Conservation (phyloP, 2,329 filamentous ascomycete genomes). For the Coleophoma eucalyptorum region DNA sequence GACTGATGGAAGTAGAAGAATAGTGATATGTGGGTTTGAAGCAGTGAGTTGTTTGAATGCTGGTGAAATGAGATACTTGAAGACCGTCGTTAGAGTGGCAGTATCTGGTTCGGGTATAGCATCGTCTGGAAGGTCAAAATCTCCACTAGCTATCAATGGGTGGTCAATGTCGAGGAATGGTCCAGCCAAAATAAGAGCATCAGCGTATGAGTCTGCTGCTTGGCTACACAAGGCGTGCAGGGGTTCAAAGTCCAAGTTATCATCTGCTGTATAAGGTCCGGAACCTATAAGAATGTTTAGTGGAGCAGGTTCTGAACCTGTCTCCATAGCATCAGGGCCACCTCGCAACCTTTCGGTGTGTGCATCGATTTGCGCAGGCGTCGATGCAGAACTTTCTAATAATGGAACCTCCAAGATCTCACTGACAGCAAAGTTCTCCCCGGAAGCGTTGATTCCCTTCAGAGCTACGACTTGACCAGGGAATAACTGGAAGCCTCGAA, state of each 20-base stretch:
- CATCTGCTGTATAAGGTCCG: conserved; percentile 89
- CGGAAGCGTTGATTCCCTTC: conserved; percentile 81
- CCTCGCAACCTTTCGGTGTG: conserved; percentile 68
- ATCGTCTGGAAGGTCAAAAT: conserved; percentile 71
- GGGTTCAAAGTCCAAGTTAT: conserved; percentile 87
- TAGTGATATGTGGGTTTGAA: conserved; percentile 72
- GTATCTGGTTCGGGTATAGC: conserved; percentile 69
- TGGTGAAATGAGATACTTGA: conserved; percentile 74
- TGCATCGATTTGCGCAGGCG: conserved; percentile 58
- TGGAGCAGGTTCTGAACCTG: conserved; percentile 56
- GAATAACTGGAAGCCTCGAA: conserved; percentile 78
- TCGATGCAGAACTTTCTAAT: conserved; percentile 70
- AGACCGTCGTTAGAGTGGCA: conserved; percentile 76
- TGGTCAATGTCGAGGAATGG: conserved; percentile 93
- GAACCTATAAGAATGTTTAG: conserved; percentile 75
- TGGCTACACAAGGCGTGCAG: conserved; percentile 76
- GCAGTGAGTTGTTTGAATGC: conserved; percentile 67
- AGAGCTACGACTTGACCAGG: conserved; percentile 92
- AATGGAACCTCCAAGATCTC: conserved; percentile 74
- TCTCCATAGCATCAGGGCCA: conserved; percentile 58
- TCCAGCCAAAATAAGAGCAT: conserved; percentile 75
- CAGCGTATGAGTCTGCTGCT: conserved; percentile 70
- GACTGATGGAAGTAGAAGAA: conserved; percentile 78
- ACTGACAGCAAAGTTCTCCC: conserved; percentile 75
- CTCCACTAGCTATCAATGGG: conserved; percentile 75